These are phyloP conservation scores for Salix udensis DNA, from an alignment of 345 rosid genomes.

Conservation along the genomic window DNA sequence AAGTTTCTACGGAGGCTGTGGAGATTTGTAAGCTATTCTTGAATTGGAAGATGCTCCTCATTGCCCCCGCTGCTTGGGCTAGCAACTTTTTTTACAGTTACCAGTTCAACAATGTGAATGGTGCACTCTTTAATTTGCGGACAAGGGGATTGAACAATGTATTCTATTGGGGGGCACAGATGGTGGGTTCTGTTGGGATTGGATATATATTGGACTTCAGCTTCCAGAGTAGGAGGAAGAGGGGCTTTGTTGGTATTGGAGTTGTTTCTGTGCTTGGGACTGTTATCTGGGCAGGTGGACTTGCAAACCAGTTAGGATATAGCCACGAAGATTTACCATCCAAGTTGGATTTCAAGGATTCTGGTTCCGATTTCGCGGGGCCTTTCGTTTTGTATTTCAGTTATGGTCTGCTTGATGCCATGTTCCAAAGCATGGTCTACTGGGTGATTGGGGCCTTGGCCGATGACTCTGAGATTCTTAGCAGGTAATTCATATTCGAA, in stretches of 20 bases:
- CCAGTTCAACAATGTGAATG: constrained; percentile 80
- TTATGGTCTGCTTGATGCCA: constrained; percentile 68
- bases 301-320: constrained; percentile 61
- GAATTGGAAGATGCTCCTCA: constrained; percentile 70
- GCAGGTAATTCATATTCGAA: constrained; percentile 38
- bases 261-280: constrained; percentile 58
- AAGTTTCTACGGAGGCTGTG: constrained; percentile 26
- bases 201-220: constrained; percentile 79
- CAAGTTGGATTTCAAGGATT: constrained; percentile 68
- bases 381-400: constrained; percentile 74
- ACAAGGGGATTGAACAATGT: constrained; percentile 86
- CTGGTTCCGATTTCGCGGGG: constrained; percentile 53
- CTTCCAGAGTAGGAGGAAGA: constrained; percentile 54
- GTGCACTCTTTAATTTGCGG: constrained; percentile 55
- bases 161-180: constrained; percentile 94
- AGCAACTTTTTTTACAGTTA: constrained; percentile 84
- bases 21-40: constrained; percentile 51
- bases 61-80: constrained; percentile 84
- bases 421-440: constrained; percentile 44
- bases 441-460: constrained; percentile 95
- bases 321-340: constrained; percentile 29
- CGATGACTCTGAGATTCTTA: constrained; percentile 75
- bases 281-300: constrained; percentile 79
- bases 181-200: constrained; percentile 68
- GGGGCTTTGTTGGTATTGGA: constrained; percentile 69